These are phyloP conservation scores for Aspergillus campestris DNA, from an alignment of 495 filamentous ascomycete genomes.

Conservation along the genomic window DNA sequence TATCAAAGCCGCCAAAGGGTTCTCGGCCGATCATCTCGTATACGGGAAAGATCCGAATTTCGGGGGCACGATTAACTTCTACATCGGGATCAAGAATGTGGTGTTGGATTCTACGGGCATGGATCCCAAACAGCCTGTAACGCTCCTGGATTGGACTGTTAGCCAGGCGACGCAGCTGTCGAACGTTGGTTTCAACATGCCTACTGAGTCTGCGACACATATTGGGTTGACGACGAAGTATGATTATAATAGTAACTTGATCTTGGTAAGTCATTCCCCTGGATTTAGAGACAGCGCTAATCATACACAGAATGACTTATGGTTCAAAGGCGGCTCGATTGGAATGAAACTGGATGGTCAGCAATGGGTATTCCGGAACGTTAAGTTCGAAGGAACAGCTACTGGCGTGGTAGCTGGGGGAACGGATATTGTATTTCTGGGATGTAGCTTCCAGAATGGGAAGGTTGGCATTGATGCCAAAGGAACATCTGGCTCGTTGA, in stretches of 20 bases:
- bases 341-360: constrained; percentile 58
- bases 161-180: constrained; percentile 63
- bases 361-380: constrained; percentile 61
- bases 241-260: constrained; percentile 42
- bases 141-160: constrained; percentile 53
- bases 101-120: constrained; percentile 29
- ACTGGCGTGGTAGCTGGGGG: constrained; percentile 43
- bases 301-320: constrained; percentile 34
- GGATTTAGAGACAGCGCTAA: neutral
- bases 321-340: constrained; percentile 56
- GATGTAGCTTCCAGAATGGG: constrained; percentile 20
- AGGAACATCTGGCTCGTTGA: constrained; percentile 39
- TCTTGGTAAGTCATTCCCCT: constrained; percentile 9
- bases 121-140: constrained; percentile 14
- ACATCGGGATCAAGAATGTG: constrained; percentile 35
- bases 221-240: constrained; percentile 61
- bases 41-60: constrained; percentile 29
- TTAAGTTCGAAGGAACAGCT: constrained; percentile 47
- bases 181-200: constrained; percentile 66
- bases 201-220: constrained; percentile 40
- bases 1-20: constrained; percentile 22
- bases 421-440: constrained; percentile 21
- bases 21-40: constrained; percentile 20
- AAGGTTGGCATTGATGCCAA: constrained; percentile 20
- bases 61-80: constrained; percentile 31